Evolutionary conservation across 2,329 filamentous ascomycete species (phyloP).

Genomic region (Pestalotiopsis sp.): DNA sequence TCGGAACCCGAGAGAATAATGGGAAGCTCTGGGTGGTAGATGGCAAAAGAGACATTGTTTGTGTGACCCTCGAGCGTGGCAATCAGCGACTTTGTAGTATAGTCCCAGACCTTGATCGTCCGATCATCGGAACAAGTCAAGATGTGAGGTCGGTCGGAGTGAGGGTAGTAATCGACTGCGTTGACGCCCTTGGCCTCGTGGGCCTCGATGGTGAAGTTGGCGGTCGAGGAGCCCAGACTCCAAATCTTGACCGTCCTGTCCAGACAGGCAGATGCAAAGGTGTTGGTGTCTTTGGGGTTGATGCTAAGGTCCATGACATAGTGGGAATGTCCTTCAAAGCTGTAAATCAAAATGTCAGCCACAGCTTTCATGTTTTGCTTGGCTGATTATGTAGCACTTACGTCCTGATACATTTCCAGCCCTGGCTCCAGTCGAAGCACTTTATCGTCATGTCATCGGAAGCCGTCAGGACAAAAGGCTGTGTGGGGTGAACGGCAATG

Average conservation of each 20-base stretch:
- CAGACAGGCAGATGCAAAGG: slow-evolving; percentile 88
- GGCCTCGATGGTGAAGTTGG: slow-evolving; percentile 95
- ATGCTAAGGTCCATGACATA: slow-evolving; percentile 97
- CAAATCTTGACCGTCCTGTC: slow-evolving; percentile 98
- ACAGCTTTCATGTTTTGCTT: not conserved
- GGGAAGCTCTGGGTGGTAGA: slow-evolving; percentile 95
- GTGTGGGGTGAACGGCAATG: slow-evolving; percentile 92
- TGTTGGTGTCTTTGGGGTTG: slow-evolving; percentile 97
- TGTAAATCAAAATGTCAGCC: not conserved
- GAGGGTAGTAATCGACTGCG: slow-evolving; percentile 87
- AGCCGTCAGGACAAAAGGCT: slow-evolving; percentile 93
- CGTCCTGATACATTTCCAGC: slow-evolving; percentile 96
- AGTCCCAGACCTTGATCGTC: slow-evolving; percentile 98
- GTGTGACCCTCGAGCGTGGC: slow-evolving; percentile 96
- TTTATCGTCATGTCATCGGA: slow-evolving; percentile 99
- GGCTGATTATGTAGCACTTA: slow-evolving; percentile 48
- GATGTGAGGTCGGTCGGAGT: slow-evolving; percentile 80
- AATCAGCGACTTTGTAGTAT: slow-evolving; percentile 96
- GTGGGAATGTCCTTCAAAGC: slow-evolving; percentile 82
- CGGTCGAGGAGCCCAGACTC: slow-evolving; percentile 89
- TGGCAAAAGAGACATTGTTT: slow-evolving; percentile 97
- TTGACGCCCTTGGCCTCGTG: slow-evolving; percentile 98
- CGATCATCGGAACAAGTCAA: slow-evolving; percentile 96
- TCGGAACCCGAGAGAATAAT: slow-evolving; percentile 97
- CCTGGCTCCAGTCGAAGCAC: slow-evolving; percentile 98